Base-by-base conservation (phyloP, 345 rosid species). In the Populus deltoides region DNA sequence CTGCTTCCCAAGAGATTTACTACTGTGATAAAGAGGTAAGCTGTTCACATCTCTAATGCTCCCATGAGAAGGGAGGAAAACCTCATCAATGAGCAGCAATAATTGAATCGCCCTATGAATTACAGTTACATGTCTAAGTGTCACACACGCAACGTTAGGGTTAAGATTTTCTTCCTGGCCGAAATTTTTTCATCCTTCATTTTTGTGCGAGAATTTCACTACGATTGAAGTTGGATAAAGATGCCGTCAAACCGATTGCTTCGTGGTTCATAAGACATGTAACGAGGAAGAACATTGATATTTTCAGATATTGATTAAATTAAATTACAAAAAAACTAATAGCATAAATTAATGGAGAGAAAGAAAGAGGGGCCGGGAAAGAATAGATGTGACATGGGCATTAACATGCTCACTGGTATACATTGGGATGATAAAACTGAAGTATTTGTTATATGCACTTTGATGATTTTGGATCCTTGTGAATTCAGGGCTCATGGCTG, bases 401-500 rank as follows among this genome's bases (percentile, higher is more conserved):
- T 71, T 75, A n/a, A 67, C 86, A 73, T 18, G 73, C 69, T 68
- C 57, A 27, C 71, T 75, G 45, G 75, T 76, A 78, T 85, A 66
- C 81, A 82, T 6, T 63, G 72, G 43, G 63, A 77, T 25, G 36
- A 73, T 66, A 79, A 36, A 11, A 73, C 49, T 33, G 1, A 9
- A 53, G 75, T 53, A 51, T 51, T 35, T 72, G 7, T 72, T 36
- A 51, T n/a, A 24, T 29, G 41, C 35, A 67, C 47, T 67, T 33
- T 4, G 77, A 49, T 24, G 12, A 57, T 29, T 29, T 13, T 18
- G 13, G 77, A 36, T 75, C 25, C 73, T 68, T 17, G 47, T n/a
- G 17, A 5, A 36, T 65, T 84, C 81, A 96, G 6, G 94, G 98
- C 85, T 93, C 99, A 79, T 92, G 94, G 87, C 97, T 93, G 89